Base-by-base conservation (phyloP, 768 basidiomycete species). In the Obba rivulosa region DNA sequence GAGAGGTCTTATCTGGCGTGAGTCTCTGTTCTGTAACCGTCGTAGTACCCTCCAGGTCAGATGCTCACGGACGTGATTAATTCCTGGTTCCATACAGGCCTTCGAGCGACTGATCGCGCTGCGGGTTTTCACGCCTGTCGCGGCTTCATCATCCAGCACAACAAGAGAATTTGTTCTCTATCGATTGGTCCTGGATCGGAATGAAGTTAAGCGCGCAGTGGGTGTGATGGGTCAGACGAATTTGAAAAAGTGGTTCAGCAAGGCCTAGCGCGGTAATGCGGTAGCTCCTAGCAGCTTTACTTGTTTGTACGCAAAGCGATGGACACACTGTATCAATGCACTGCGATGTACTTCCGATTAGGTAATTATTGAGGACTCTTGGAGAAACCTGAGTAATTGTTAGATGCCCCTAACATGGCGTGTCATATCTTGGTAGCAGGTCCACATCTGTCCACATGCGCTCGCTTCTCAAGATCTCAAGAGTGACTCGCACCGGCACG, bases 201-300 rank as follows among this genome's bases (percentile, higher is more conserved):
- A 76, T 13, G 82, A 84, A 18, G 73, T 95, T 34, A 85, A 78
- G 68, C 77, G 69, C 52, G 79, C 81, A 4, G 74, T 91, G 21
- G 82, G 85, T 40, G 77, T 67, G 56, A 72, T 73, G 39, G 82
- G 83, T 2, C 84, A 88, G 56, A 78, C 80, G 10, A 85, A 76
- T 55, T 65, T 92, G 46, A 87, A 78, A 61, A 87, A 86, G 61
- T 92, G 90, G 90, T 69, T 90, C 46, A 78, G 66, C 43, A 87
- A 81, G 53, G 76, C 77, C 28, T 31, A 31, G 28, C 28, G 28
- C 13, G 28, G 28, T 13, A 31, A 13, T 31, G n/a, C 13, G 28
- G 28, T 31, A 31, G 28, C 28, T 13, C 7, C 13, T 13, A 7
- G 5, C 5, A 31, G 28, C 28, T 13, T 31, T 13, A 31, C 13